These are phyloP conservation scores for Perilla frutescens DNA, from an alignment of 257 asterid species.

Conservation along the genomic window DNA sequence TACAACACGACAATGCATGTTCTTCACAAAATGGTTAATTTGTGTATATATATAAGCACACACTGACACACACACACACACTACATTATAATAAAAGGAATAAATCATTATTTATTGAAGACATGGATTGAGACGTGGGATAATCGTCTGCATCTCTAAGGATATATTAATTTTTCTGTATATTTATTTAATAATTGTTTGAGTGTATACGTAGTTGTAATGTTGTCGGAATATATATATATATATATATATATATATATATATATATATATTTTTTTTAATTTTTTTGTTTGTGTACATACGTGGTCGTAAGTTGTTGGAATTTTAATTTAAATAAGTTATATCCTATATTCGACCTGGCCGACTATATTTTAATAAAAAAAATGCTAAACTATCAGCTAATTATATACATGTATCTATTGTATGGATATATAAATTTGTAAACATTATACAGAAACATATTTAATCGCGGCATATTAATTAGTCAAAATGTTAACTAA, in stretches of 20 bases:
- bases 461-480: too few species aligned
- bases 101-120: not conserved
- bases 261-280: not conserved
- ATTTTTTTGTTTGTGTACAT: not conserved
- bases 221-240: not conserved
- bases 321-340: not conserved
- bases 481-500: too few species aligned
- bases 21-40: not conserved
- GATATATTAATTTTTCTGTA: not conserved
- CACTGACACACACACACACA: not conserved
- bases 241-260: not conserved
- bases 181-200: not conserved
- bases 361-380: too few species aligned
- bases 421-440: too few species aligned
- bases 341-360: not conserved
- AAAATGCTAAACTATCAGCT: too few species aligned
- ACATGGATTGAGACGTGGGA: constrained; percentile 35
- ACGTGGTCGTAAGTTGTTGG: not conserved
- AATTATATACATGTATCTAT: too few species aligned
- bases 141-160: constrained; percentile 1
- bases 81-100: not conserved
- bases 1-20: constrained; percentile 39
- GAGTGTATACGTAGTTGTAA: not conserved
- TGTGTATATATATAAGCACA: too few species aligned
- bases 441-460: too few species aligned